A percentile compares a stretch with the other conserved stretches of the same genome.
Evolutionary conservation across 352 stramenopile genomes (phyloP).

Genomic region (Albugo candida): DNA sequence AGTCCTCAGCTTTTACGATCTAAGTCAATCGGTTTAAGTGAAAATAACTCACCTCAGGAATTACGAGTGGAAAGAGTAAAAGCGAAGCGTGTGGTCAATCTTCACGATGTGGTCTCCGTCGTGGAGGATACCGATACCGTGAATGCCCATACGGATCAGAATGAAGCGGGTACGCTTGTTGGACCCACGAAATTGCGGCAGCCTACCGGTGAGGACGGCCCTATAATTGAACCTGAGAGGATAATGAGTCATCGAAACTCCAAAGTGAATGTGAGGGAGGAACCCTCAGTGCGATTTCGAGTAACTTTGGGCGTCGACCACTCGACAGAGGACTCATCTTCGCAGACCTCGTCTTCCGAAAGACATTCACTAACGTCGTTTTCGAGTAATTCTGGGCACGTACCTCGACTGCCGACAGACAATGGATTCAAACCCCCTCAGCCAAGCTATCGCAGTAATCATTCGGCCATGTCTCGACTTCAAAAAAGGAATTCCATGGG

Average conservation of each 20-base stretch:
- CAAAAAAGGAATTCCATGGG: too few species aligned
- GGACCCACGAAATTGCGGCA: conserved; percentile 26
- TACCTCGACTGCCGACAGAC: too few species aligned
- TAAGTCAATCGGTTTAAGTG: too few species aligned
- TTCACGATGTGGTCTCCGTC: conserved; percentile 24
- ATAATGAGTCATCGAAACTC: conserved; percentile 48
- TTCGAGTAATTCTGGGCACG: too few species aligned
- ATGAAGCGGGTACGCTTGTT: conserved; percentile 7
- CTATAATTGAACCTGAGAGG: conserved; percentile 40
- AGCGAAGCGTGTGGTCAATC: conserved; percentile 58
- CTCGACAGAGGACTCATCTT: too few species aligned
- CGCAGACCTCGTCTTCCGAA: too few species aligned
- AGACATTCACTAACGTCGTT: too few species aligned
- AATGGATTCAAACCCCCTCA: too few species aligned
- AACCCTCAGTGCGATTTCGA: conserved; percentile 58
- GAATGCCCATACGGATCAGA: conserved; percentile 5
- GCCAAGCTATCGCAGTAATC: too few species aligned
- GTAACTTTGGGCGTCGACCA: conserved; percentile 51
- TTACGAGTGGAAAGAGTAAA: conserved; percentile 38
- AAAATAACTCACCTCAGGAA: too few species aligned
- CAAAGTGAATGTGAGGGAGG: conserved; percentile 23
- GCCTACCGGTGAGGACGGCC: conserved; percentile 57
- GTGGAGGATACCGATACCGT: conserved; percentile 7
- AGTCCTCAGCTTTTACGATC: too few species aligned
- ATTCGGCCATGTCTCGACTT: too few species aligned